phyloP scores from a whole-genome alignment of 2,329 filamentous ascomycete genomes.

The Fusarium heterosporum region DNA sequence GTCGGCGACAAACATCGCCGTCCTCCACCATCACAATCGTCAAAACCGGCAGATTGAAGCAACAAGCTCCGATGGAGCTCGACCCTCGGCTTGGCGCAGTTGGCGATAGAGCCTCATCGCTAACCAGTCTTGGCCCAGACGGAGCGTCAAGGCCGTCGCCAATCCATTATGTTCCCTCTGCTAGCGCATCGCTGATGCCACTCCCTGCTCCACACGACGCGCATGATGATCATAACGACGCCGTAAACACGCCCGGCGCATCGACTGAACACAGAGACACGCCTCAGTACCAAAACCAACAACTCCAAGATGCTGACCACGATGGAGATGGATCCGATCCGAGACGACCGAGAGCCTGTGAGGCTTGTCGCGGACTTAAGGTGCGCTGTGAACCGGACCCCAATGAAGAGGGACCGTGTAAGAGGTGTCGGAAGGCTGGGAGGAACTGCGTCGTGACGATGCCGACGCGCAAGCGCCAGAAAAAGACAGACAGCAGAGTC shows the following conservation, averaged over 20 bases:
- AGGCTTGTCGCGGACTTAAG: conserved; percentile 80
- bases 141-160: conserved; percentile 36
- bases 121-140: conserved; percentile 22
- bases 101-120: conserved; percentile 40
- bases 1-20: conserved; percentile 50
- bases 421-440: conserved; percentile 83
- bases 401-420: conserved; percentile 73
- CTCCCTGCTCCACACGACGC: conserved; percentile 25
- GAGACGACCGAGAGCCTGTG: conserved; percentile 78
- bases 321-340: conserved; percentile 57
- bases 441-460: conserved; percentile 81
- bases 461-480: conserved; percentile 82
- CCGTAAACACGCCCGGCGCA: conserved; percentile 40
- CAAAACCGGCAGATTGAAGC: conserved; percentile 32
- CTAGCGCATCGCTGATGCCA: conserved; percentile 21
- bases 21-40: conserved; percentile 34
- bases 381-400: conserved; percentile 87
- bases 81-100: conserved; percentile 49
- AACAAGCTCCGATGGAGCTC: conserved; percentile 49
- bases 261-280: conserved; percentile 38
- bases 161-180: conserved; percentile 25
- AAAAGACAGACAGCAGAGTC: conserved; percentile 90
- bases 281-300: conserved; percentile 23
- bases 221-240: conserved; percentile 26
- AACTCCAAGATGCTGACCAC: conserved; percentile 36